Evolutionary conservation across 2,329 filamentous ascomycete genomes (phyloP).

Genomic region (Ophiostoma angusticollis): DNA sequence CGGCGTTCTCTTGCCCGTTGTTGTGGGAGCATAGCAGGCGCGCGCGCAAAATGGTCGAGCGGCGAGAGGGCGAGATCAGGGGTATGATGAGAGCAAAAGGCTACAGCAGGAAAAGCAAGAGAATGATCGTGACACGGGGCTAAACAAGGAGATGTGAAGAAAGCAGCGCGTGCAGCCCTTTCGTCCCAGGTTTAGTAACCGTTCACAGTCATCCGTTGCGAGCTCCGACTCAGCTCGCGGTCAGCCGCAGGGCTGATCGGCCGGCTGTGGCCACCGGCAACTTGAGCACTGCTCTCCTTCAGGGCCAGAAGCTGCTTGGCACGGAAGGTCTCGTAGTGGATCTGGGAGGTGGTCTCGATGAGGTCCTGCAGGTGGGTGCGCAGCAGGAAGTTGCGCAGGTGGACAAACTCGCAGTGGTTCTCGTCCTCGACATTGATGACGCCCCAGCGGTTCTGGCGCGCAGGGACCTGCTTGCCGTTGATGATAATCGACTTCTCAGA

Average conservation of each 20-base stretch:
- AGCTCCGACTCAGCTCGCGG: slow-evolving; percentile 90
- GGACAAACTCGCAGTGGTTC: slow-evolving; percentile 98
- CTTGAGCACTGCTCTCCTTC: slow-evolving; percentile 92
- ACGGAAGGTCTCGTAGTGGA: slow-evolving; percentile 99
- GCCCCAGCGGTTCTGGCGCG: slow-evolving; percentile 97
- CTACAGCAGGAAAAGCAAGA: slow-evolving; percentile 6
- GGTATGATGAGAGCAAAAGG: slow-evolving; percentile 11
- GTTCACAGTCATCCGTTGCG: slow-evolving; percentile 97
- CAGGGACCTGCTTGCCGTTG: slow-evolving; percentile 92
- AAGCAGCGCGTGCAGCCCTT: slow-evolving; percentile 8
- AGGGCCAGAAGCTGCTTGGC: slow-evolving; percentile 95
- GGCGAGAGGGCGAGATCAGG: slow-evolving; percentile 1
- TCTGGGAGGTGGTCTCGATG: slow-evolving; percentile 98
- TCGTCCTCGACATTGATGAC: slow-evolving; percentile 99
- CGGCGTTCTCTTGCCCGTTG: neutral
- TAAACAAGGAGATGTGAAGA: neutral
- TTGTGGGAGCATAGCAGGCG: neutral
- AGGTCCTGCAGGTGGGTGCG: slow-evolving; percentile 97
- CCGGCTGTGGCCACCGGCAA: slow-evolving; percentile 53
- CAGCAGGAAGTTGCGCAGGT: slow-evolving; percentile 95
- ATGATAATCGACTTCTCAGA: slow-evolving; percentile 98
- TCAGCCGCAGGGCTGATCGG: slow-evolving; percentile 94
- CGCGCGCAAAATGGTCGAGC: neutral
- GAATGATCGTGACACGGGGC: neutral
- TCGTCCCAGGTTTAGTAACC: slow-evolving; percentile 57